Conservation (phyloP, 768 basidiomycete species). For the Tricholoma furcatifolium region DNA sequence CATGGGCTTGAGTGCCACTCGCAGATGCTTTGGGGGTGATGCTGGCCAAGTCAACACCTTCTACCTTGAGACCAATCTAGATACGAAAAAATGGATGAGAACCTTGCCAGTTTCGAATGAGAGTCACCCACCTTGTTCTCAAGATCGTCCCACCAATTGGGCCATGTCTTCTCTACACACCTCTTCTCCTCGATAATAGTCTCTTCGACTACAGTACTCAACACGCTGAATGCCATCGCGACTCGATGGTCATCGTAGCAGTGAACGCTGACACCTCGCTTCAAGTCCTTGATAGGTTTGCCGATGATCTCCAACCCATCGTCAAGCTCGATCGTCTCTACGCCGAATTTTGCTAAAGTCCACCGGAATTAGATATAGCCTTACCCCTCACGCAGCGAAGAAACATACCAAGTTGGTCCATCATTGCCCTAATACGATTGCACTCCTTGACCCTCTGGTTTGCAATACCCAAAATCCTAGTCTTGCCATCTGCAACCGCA, state of each 20-base stretch:
- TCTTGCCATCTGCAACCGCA: slow-evolving; percentile 71
- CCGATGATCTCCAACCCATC: slow-evolving; percentile 93
- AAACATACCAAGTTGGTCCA: slow-evolving; percentile 84
- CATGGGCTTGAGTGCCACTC: slow-evolving; percentile 30
- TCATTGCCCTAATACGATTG: slow-evolving; percentile 95
- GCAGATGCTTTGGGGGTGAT: slow-evolving; percentile 39
- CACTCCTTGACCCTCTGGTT: slow-evolving; percentile 99
- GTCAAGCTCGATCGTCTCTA: slow-evolving; percentile 87
- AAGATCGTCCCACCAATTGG: slow-evolving; percentile 99
- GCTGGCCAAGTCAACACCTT: slow-evolving; percentile 74
- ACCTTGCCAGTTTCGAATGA: background rate
- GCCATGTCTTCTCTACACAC: slow-evolving; percentile 99
- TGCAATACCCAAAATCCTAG: slow-evolving; percentile 91
- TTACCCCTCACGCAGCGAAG: background rate
- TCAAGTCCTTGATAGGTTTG: slow-evolving; percentile 61
- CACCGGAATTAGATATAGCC: slow-evolving; percentile 4
- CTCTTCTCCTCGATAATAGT: slow-evolving; percentile 92
- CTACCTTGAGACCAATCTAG: slow-evolving; percentile 86
- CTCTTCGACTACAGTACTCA: slow-evolving; percentile 70
- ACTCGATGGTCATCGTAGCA: slow-evolving; percentile 99
- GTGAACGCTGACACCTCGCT: slow-evolving; percentile 75
- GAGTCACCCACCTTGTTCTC: slow-evolving; percentile 74
- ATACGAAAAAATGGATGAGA: slow-evolving; percentile 1
- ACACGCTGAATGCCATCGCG: slow-evolving; percentile 96
- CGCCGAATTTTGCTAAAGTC: slow-evolving; percentile 83